These are phyloP conservation scores for Pulveroboletus sp. DNA, from an alignment of 768 basidiomycete genomes.

Conservation along the genomic window DNA sequence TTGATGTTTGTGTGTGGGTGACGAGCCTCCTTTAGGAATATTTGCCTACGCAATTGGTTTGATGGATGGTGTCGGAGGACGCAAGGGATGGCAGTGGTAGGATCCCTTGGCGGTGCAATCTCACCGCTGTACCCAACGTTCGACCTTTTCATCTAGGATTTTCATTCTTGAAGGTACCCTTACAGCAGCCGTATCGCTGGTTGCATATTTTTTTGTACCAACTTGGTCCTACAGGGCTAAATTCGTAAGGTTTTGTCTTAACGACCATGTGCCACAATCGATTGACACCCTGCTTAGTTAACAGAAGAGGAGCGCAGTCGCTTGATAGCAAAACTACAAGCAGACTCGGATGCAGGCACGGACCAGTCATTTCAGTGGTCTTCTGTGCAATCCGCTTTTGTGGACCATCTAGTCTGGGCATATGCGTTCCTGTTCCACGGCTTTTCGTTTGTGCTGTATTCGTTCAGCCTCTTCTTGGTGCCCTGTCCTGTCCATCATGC, in stretches of 20 bases:
- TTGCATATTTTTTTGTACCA: slow-evolving; percentile 37
- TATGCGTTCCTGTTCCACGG: slow-evolving; percentile 61
- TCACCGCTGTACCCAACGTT: background rate
- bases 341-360: slow-evolving; percentile 51
- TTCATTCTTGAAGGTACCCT: slow-evolving; percentile 55
- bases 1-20: too few relatives aligned
- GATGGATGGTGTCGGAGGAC: slow-evolving; percentile 1
- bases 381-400: slow-evolving; percentile 49
- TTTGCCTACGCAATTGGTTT: too few relatives aligned
- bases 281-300: slow-evolving; percentile 34
- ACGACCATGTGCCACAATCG: background rate
- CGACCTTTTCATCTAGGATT: slow-evolving; percentile 35
- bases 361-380: slow-evolving; percentile 54
- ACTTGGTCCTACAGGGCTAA: slow-evolving; percentile 40
- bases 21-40: too few relatives aligned
- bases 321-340: slow-evolving; percentile 40
- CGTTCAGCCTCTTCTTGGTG: slow-evolving; percentile 46
- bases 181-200: slow-evolving; percentile 43
- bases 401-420: slow-evolving; percentile 55
- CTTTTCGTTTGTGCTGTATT: slow-evolving; percentile 55
- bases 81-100: slow-evolving; percentile 51
- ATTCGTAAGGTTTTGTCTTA: background rate
- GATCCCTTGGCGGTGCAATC: background rate
- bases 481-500: background rate
- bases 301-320: slow-evolving; percentile 47